These are phyloP conservation scores for Yamadazyma buinensis DNA, from an alignment of 1,139 yeast genomes.

Conservation along the genomic window DNA sequence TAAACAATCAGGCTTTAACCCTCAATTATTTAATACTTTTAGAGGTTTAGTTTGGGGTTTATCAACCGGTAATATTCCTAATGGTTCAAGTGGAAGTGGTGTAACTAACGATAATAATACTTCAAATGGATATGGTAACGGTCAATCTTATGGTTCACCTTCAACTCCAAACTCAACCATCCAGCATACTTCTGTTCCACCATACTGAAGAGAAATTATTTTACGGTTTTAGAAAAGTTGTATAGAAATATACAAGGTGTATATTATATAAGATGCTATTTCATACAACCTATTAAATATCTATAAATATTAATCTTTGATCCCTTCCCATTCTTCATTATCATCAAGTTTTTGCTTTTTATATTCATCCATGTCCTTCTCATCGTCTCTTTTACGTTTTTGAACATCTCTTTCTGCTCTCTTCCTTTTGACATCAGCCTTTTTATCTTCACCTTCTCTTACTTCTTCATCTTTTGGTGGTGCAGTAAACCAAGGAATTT, in stretches of 20 bases:
- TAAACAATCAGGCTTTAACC: conserved; percentile 37
- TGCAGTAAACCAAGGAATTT: conserved; percentile 95
- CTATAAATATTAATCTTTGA: conserved; percentile 14
- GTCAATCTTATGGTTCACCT: conserved; percentile 10
- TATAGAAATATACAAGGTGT: conserved; percentile 8
- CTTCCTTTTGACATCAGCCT: conserved; percentile 51
- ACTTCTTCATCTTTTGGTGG: conserved; percentile 75
- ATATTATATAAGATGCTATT: conserved; percentile 7
- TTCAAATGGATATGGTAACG: conserved; percentile 3
- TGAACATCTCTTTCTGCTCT: conserved; percentile 38
- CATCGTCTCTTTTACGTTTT: conserved; percentile 13
- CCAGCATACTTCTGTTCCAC: conserved; percentile 33
- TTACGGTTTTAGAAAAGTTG: background rate
- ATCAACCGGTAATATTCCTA: conserved; percentile 16
- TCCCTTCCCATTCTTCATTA: conserved; percentile 23
- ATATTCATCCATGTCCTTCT: conserved; percentile 12
- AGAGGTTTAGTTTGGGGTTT: conserved; percentile 57
- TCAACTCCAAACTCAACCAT: conserved; percentile 21
- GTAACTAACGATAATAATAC: background rate
- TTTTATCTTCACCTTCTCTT: conserved; percentile 53
- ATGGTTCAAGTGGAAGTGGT: too few species aligned
- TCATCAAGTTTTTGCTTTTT: conserved; percentile 14
- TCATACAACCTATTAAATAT: background rate
- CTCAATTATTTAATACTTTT: conserved; percentile 34
- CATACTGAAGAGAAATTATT: conserved; percentile 14